Conservation (phyloP, 2,329 filamentous ascomycete genomes). For the Cryoendolithus antarcticus region DNA sequence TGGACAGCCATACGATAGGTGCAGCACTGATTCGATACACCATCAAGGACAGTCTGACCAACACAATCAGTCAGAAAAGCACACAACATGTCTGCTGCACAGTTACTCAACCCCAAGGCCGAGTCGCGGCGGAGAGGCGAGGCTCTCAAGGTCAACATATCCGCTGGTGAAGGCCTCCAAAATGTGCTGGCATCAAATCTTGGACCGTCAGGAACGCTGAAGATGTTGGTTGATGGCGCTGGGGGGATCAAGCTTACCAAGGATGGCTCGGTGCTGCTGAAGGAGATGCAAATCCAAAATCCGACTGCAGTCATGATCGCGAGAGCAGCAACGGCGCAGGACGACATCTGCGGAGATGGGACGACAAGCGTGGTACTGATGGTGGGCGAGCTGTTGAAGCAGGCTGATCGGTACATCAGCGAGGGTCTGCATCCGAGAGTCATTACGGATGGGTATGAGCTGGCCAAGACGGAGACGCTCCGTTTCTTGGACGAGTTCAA, state of each 20-base stretch:
- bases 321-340: constrained; percentile 83
- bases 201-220: constrained; percentile 85
- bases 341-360: constrained; percentile 96
- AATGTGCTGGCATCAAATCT: constrained; percentile 87
- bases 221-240: constrained; percentile 66
- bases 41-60: neutral
- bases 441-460: constrained; percentile 94
- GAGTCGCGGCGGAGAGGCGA: constrained; percentile 96
- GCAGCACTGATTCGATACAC: too few relatives aligned
- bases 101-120: constrained; percentile 96
- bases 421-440: constrained; percentile 93
- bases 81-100: constrained; percentile 75
- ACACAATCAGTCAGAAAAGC: constrained; percentile 1
- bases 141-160: constrained; percentile 94
- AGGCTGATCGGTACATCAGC: constrained; percentile 89
- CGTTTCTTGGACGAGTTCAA: constrained; percentile 96
- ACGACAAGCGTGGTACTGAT: constrained; percentile 92
- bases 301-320: constrained; percentile 81
- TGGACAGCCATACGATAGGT: too few relatives aligned
- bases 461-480: constrained; percentile 83
- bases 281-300: constrained; percentile 89
- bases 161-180: constrained; percentile 70
- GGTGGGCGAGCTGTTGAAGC: constrained; percentile 93
- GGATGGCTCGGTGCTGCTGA: constrained; percentile 78
- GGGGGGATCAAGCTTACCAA: constrained; percentile 93